These are phyloP conservation scores for Xylaria venustula DNA, from an alignment of 495 filamentous ascomycete species.

Conservation along the genomic window DNA sequence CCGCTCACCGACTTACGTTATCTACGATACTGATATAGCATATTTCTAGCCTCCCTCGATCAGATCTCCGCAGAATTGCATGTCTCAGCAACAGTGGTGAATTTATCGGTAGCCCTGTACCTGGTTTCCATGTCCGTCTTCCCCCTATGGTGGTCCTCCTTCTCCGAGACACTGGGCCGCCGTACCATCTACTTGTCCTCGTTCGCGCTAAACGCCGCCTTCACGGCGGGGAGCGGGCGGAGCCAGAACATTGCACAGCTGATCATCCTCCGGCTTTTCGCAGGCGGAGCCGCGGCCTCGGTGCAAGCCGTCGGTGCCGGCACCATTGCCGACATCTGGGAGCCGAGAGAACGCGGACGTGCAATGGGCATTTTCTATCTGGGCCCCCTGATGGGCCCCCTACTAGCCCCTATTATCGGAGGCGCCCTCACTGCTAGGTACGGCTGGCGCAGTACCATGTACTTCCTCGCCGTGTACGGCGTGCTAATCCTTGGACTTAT, in stretches of 20 bases:
- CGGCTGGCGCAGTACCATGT: conserved; percentile 83
- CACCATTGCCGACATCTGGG: conserved; percentile 92
- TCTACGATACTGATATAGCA: not conserved
- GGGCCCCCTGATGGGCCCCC: conserved; percentile 80
- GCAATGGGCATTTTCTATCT: conserved; percentile 96
- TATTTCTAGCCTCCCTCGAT: conserved; percentile 62
- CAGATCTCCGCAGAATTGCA: conserved; percentile 66
- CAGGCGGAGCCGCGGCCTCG: conserved; percentile 79
- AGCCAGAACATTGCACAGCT: conserved; percentile 80
- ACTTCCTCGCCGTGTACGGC: conserved; percentile 81
- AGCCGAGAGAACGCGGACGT: conserved; percentile 69
- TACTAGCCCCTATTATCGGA: conserved; percentile 84
- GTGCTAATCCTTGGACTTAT: conserved; percentile 61
- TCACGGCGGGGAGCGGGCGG: conserved; percentile 69
- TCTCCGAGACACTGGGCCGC: conserved; percentile 80
- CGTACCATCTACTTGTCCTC: conserved; percentile 83
- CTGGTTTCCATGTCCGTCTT: conserved; percentile 91
- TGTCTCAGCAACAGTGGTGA: conserved; percentile 68
- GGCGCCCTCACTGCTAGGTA: conserved; percentile 68
- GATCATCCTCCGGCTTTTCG: conserved; percentile 77
- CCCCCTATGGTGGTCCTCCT: conserved; percentile 92
- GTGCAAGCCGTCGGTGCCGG: conserved; percentile 93
- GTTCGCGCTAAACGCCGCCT: conserved; percentile 78
- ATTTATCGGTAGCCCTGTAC: conserved; percentile 81
- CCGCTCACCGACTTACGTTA: conserved; percentile 11